Evolutionary conservation across 108 stramenopile genomes (phyloP).

Genomic region (Nitzschia palea): DNA sequence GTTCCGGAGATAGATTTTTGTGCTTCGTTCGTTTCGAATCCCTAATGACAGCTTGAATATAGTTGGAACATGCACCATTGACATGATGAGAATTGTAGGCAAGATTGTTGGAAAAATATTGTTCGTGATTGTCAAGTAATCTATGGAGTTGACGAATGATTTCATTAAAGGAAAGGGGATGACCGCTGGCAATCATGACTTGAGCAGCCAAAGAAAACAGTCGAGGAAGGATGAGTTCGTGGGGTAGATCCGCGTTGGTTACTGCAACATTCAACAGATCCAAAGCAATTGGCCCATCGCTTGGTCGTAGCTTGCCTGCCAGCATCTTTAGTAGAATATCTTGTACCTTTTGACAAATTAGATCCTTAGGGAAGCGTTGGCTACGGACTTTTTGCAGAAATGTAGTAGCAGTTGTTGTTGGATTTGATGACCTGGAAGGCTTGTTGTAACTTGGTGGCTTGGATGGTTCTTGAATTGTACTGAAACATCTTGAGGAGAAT

Average conservation of each 20-base stretch:
- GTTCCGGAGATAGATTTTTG: not conserved
- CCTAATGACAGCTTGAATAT: conserved; percentile 4
- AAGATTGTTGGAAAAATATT: conserved; percentile 23
- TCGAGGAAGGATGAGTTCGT: conserved; percentile 26
- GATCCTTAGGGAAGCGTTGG: not conserved
- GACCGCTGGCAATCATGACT: conserved; percentile 20
- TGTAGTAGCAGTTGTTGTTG: not conserved
- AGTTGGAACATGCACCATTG: conserved; percentile 30
- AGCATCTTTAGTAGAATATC: conserved; percentile 12
- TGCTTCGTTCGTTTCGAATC: conserved; percentile 8
- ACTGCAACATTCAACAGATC: conserved; percentile 26
- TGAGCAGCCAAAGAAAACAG: conserved; percentile 34
- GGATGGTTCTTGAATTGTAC: not conserved
- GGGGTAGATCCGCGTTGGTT: conserved; percentile 7
- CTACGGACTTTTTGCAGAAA: conserved; percentile 19
- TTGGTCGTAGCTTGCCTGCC: not conserved
- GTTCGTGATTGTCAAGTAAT: conserved; percentile 19
- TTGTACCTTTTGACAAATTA: conserved; percentile 32
- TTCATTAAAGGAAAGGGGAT: conserved; percentile 11
- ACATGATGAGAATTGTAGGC: conserved; percentile 36
- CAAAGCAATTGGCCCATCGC: conserved; percentile 27
- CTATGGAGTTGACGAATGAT: conserved; percentile 25
- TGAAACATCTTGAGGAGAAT: not conserved
- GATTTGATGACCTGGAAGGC: not conserved
- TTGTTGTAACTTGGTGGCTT: not conserved